Conservation (phyloP, 345 rosid genomes). For the Nasturtium officinale region DNA sequence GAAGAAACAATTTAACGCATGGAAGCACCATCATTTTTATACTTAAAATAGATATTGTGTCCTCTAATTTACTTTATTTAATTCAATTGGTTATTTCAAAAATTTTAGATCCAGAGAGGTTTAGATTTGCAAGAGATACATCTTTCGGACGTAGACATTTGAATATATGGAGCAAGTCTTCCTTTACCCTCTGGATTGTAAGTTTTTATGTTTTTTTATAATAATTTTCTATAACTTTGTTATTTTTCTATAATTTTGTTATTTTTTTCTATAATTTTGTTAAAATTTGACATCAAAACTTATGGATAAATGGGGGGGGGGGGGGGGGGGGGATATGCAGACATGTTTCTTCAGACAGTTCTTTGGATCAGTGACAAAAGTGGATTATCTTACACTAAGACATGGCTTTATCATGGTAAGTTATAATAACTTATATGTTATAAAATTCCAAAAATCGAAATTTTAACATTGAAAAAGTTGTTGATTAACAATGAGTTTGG, state of each 20-base stretch:
- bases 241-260: background rate
- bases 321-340: slow-evolving; percentile 46
- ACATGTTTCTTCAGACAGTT: slow-evolving; percentile 95
- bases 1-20: slow-evolving; percentile 21
- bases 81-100: slow-evolving; percentile 19
- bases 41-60: background rate
- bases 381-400: slow-evolving; percentile 82
- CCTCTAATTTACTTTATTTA: background rate
- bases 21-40: background rate
- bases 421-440: background rate
- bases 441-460: background rate
- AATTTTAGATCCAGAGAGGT: slow-evolving; percentile 86
- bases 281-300: background rate
- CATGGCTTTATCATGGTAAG: slow-evolving; percentile 88
- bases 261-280: background rate
- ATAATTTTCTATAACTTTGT: too few species aligned
- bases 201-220: slow-evolving; percentile 39
- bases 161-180: slow-evolving; percentile 69
- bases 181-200: slow-evolving; percentile 82
- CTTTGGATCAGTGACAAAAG: slow-evolving; percentile 77
- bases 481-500: background rate
- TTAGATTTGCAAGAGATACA: slow-evolving; percentile 91
- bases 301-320: background rate
- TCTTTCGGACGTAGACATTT: slow-evolving; percentile 90
- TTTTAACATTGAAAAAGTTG: background rate